A percentile compares a stretch with the other conserved stretches of the same genome.
phyloP scores from a whole-genome alignment of 1,139 yeast species.

The Yamadazyma membranifaciens region DNA sequence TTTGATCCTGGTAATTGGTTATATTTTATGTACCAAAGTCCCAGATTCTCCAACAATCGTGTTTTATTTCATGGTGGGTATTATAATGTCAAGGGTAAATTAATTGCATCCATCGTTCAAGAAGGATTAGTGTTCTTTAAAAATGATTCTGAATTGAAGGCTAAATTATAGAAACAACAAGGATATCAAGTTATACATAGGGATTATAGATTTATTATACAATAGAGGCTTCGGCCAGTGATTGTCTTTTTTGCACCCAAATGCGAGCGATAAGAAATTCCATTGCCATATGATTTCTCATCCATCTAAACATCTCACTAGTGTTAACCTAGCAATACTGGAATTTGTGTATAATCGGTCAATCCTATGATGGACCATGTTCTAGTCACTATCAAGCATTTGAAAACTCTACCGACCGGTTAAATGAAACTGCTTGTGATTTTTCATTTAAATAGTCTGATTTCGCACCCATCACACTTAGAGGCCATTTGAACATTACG shows the following conservation, averaged over 20 bases:
- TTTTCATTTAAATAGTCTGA: constrained; percentile 1
- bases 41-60: constrained; percentile 39
- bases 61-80: constrained; percentile 36
- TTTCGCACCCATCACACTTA: constrained; percentile 2
- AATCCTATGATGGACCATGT: too few species aligned
- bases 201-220: too few species aligned
- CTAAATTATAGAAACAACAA: constrained; percentile 31
- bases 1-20: constrained; percentile 44
- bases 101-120: constrained; percentile 42
- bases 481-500: background rate
- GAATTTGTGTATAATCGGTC: too few species aligned
- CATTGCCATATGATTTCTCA: too few species aligned
- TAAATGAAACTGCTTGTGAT: constrained; percentile 5
- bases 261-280: too few species aligned
- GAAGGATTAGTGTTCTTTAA: constrained; percentile 42
- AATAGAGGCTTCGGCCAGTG: too few species aligned
- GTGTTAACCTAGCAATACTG: too few species aligned
- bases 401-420: too few species aligned
- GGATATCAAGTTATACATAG: too few species aligned
- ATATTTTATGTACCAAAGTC: constrained; percentile 32
- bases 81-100: constrained; percentile 32
- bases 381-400: too few species aligned
- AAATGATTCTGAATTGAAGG: constrained; percentile 25
- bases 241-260: too few species aligned
- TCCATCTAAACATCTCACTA: too few species aligned